A percentile compares a stretch with the other conserved stretches of the same genome.
Conservation (phyloP, 2,329 filamentous ascomycete species). For the Teratosphaeria destructans region DNA sequence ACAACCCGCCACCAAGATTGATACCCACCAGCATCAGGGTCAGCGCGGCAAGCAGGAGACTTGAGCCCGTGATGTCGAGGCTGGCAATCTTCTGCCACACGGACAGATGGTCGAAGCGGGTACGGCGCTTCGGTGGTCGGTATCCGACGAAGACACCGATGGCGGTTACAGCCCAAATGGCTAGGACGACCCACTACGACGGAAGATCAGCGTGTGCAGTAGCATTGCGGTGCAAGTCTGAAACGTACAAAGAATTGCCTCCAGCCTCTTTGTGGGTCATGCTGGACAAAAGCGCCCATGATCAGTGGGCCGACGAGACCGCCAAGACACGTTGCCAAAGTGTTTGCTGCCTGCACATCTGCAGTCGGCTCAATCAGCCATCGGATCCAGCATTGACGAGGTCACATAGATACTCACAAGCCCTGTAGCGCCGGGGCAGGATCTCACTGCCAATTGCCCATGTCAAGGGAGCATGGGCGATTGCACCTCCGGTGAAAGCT, state of each 20-base stretch:
- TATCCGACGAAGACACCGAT: constrained; percentile 10
- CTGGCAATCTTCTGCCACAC: constrained; percentile 6
- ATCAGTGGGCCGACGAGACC: constrained; percentile 1
- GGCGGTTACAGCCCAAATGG: constrained; percentile 7
- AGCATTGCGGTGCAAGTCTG: background rate
- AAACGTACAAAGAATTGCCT: constrained; percentile 5
- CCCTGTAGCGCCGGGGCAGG: constrained; percentile 7
- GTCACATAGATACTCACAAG: constrained; percentile 2
- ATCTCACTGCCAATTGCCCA: constrained; percentile 10
- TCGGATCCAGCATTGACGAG: background rate
- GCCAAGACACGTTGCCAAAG: constrained; percentile 4
- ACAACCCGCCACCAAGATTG: constrained; percentile 23
- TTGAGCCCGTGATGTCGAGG: constrained; percentile 11
- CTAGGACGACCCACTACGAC: constrained; percentile 9
- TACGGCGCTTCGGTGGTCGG: constrained; percentile 9
- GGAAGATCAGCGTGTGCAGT: background rate
- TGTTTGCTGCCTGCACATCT: constrained; percentile 4
- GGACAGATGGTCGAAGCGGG: constrained; percentile 3
- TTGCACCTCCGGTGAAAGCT: constrained; percentile 9
- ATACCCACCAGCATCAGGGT: constrained; percentile 18
- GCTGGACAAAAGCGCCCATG: background rate
- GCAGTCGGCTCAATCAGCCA: background rate
- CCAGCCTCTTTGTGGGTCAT: constrained; percentile 7
- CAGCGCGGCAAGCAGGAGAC: constrained; percentile 10
- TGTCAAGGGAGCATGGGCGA: constrained; percentile 8